Conservation (phyloP, 371 early-diverging fungal genomes). For the Syncephalastrum monosporum region DNA sequence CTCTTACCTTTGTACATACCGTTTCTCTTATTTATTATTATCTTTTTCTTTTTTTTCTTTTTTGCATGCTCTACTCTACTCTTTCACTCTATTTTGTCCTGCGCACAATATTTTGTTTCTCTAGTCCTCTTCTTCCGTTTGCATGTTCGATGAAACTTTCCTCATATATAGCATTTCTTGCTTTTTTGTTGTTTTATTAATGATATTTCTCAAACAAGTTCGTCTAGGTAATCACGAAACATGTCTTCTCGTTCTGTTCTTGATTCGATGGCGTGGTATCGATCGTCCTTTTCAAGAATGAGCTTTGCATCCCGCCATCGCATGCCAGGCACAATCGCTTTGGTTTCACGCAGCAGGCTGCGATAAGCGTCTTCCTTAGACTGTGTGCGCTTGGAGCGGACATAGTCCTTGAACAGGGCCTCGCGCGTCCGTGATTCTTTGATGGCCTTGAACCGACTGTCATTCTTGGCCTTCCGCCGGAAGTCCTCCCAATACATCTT, state of each 20-base stretch:
- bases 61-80: too few species aligned
- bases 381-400: conserved; percentile 29
- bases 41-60: too few species aligned
- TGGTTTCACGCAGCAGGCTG: conserved; percentile 44
- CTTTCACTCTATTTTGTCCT: too few species aligned
- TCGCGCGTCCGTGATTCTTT: conserved; percentile 48
- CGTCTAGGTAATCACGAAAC: conserved; percentile 58
- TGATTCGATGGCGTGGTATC: conserved; percentile 56
- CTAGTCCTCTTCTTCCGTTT: too few species aligned
- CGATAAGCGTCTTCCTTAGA: conserved; percentile 43
- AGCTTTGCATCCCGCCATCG: conserved; percentile 59
- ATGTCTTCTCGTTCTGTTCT: conserved; percentile 59
- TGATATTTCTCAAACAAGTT: conserved; percentile 5
- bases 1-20: too few species aligned
- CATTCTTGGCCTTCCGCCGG: conserved; percentile 57
- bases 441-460: conserved; percentile 52
- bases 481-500: conserved; percentile 68
- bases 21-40: too few species aligned
- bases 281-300: conserved; percentile 54
- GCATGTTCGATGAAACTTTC: too few species aligned
- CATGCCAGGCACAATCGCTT: conserved; percentile 44
- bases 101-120: too few species aligned
- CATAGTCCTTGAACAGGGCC: conserved; percentile 55
- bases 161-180: too few species aligned
- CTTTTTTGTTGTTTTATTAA: too few species aligned